A percentile compares a stretch with the other conserved stretches of the same genome.
Evolutionary conservation across 768 basidiomycete species (phyloP).

Genomic region (Leccinum rimulosum): DNA sequence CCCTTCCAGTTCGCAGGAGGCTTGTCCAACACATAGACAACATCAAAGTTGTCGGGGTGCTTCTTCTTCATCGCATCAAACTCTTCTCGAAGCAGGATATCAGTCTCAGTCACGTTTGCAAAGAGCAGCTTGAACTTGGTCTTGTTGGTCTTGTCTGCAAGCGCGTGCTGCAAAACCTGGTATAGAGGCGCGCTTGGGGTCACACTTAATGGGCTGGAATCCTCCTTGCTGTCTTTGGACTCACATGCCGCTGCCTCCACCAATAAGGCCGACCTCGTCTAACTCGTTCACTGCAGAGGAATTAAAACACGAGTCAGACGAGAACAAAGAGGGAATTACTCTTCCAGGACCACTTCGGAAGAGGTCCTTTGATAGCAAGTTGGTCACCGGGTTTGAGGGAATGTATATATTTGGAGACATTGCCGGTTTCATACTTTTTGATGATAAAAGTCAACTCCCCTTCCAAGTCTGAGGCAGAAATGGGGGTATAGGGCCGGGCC

Average conservation of each 20-base stretch:
- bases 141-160: slow-evolving; percentile 73
- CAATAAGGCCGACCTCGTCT: slow-evolving; percentile 84
- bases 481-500: slow-evolving; percentile 90
- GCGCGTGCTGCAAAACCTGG: slow-evolving; percentile 75
- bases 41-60: slow-evolving; percentile 68
- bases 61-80: slow-evolving; percentile 68
- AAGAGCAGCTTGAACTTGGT: slow-evolving; percentile 94
- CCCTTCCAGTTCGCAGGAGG: slow-evolving; percentile 60
- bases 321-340: slow-evolving; percentile 36
- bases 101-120: slow-evolving; percentile 84
- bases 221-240: slow-evolving; percentile 22
- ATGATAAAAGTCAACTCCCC: slow-evolving; percentile 80
- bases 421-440: slow-evolving; percentile 82
- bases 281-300: slow-evolving; percentile 69
- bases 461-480: slow-evolving; percentile 69
- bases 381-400: slow-evolving; percentile 78
- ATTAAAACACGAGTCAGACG: slow-evolving; percentile 1
- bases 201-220: slow-evolving; percentile 1
- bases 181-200: slow-evolving; percentile 71
- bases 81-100: slow-evolving; percentile 84
- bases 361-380: slow-evolving; percentile 87
- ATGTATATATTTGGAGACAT: slow-evolving; percentile 82
- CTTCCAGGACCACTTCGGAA: slow-evolving; percentile 85
- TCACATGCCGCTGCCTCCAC: slow-evolving; percentile 92
- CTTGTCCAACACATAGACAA: slow-evolving; percentile 87